Percentiles rank a stretch among this genome's conserved stretches.
phyloP scores from a whole-genome alignment of 495 filamentous ascomycete genomes.

The Parathielavia appendiculata region DNA sequence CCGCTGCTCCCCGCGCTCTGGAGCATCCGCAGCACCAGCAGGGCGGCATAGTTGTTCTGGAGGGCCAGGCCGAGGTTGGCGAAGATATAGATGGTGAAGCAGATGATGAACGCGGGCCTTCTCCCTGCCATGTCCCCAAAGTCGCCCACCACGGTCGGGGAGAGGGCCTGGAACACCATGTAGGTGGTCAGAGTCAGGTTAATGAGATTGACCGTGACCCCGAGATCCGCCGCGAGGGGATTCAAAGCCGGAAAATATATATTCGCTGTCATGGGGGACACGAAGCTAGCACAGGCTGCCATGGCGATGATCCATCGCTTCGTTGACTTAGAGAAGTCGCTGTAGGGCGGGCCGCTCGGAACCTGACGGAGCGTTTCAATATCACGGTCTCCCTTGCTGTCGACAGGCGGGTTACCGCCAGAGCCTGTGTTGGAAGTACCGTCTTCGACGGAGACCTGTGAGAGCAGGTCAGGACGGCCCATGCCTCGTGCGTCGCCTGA shows the following conservation, averaged over 20 bases:
- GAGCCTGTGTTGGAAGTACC: background rate
- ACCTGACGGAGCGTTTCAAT: slow-evolving; percentile 30
- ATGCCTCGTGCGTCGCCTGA: background rate
- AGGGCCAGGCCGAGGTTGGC: slow-evolving; percentile 62
- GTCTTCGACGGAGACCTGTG: background rate
- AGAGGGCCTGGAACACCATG: slow-evolving; percentile 57
- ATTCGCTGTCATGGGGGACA: slow-evolving; percentile 70
- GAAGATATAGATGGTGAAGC: slow-evolving; percentile 53
- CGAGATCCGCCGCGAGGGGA: slow-evolving; percentile 48
- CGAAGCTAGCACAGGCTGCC: slow-evolving; percentile 58
- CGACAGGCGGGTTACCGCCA: background rate
- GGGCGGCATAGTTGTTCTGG: slow-evolving; percentile 53
- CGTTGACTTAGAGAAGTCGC: slow-evolving; percentile 51
- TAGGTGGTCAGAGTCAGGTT: slow-evolving; percentile 65
- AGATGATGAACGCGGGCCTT: slow-evolving; percentile 54
- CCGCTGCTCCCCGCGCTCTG: slow-evolving; percentile 58
- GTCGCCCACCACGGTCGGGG: slow-evolving; percentile 56
- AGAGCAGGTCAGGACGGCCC: too few species aligned
- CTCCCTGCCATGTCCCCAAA: slow-evolving; percentile 56
- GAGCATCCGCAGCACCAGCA: slow-evolving; percentile 58
- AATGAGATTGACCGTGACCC: slow-evolving; percentile 55
- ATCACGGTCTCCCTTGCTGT: slow-evolving; percentile 13
- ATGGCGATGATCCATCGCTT: slow-evolving; percentile 62
- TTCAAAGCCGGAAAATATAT: slow-evolving; percentile 76
- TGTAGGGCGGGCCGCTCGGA: slow-evolving; percentile 46